Evolutionary conservation across 208 protist genomes (phyloP).

Genomic region (Wallacemonas sp.): DNA sequence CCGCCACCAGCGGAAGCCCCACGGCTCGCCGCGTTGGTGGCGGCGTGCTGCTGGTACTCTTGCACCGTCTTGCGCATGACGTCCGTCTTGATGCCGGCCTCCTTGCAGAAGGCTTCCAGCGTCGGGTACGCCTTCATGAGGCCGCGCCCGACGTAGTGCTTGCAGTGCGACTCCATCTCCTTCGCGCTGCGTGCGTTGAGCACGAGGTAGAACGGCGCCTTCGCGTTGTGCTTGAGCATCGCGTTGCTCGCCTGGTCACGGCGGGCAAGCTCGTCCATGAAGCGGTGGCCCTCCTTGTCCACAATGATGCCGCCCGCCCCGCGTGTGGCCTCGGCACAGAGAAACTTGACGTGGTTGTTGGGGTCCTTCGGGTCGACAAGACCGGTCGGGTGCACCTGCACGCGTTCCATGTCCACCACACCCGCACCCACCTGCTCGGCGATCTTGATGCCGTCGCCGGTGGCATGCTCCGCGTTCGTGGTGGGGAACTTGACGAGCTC

Average conservation of each 20-base stretch:
- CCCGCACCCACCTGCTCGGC: constrained; percentile 49
- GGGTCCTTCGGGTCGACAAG: constrained; percentile 91
- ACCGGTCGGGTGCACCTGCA: constrained; percentile 93
- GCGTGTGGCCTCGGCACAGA: constrained; percentile 93
- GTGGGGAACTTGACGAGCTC: constrained; percentile 69
- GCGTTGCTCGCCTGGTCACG: constrained; percentile 87
- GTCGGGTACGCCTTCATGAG: constrained; percentile 62
- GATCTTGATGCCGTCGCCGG: constrained; percentile 80
- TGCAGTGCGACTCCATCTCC: constrained; percentile 73
- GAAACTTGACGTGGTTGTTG: constrained; percentile 78
- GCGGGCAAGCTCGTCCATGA: constrained; percentile 91
- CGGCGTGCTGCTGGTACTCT: constrained; percentile 45
- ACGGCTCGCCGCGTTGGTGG: constrained; percentile 18
- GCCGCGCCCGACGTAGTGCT: constrained; percentile 77
- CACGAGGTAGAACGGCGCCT: constrained; percentile 60
- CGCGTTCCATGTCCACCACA: constrained; percentile 59
- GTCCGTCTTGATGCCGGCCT: constrained; percentile 25
- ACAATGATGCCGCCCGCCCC: constrained; percentile 91
- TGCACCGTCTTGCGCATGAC: constrained; percentile 37
- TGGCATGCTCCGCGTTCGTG: constrained; percentile 85
- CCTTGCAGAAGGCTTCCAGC: constrained; percentile 44
- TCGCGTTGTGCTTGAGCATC: constrained; percentile 50
- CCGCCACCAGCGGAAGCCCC: neutral
- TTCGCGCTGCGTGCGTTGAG: constrained; percentile 52
- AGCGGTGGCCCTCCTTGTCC: constrained; percentile 54